Evolutionary conservation across 139 green algal genomes (phyloP), one percentile per base, ranked within the genome.

Genomic region (Chlamydomonas sp.): DNA sequence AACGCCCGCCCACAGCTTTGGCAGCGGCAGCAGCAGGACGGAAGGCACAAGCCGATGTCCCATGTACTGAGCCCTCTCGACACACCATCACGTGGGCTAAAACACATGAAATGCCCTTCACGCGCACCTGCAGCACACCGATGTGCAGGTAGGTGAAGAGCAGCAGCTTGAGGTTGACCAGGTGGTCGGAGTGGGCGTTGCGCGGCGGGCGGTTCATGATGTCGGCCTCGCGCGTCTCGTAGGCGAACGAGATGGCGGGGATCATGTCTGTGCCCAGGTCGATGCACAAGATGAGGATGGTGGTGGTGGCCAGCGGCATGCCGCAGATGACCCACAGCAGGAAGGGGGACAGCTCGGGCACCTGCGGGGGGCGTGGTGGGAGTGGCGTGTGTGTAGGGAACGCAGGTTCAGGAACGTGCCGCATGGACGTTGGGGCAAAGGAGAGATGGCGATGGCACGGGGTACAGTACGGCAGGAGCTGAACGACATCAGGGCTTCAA

Each of bases 241-340:
- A 98, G 2, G 96, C 95, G n/a, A 98, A 93, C 14, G 94, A 96
- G 83, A 98, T 98, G 84, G 95, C 95, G n/a, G 95, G 95, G 16
- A 96, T 59, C 95, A 96, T 96, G 87, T 97, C 95, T 17, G 92
- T 97, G 66, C 92, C 93, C 20, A 98, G 90, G 82, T 97, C 96
- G 83, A 98, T 95, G 78, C 90, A 92, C 63, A 98, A 92, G 80
- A 98, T 97, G 79, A 98, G 91, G 71, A 98, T 94, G 75, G 94
- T 96, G 61, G 89, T 92, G 49, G 96, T 81, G 49, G 90, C 86
- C 84, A 98, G 88, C 31, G 95, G 95, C 73, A 98, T 90, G 69
- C 84, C 82, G 7, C 92, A 57, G 15, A 88, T 83, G 3, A 98
- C 93, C 91, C 92, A 95, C 63, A 93, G 61, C 58, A 98, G 88